These are phyloP conservation scores for Plantago ovata DNA, from an alignment of 257 asterid species.

Conservation along the genomic window DNA sequence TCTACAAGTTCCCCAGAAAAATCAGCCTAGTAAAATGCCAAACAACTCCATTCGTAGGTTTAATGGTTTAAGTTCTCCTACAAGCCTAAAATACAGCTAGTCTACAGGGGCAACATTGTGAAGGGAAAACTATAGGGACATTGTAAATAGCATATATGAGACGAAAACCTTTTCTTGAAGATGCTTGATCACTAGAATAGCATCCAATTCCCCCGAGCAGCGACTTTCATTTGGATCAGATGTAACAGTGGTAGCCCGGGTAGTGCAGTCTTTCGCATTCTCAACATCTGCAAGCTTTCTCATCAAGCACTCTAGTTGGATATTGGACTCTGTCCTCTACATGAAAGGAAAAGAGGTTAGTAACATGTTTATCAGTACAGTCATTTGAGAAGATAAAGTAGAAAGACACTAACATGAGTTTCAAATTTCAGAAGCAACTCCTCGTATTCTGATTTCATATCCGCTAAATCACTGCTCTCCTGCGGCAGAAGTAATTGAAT, in stretches of 20 bases:
- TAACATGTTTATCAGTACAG: conserved; percentile 11
- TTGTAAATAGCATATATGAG: conserved; percentile 16
- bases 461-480: conserved; percentile 49
- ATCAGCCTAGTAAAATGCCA: conserved; percentile 2
- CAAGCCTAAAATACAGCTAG: neutral
- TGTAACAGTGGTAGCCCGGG: conserved; percentile 19
- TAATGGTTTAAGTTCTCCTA: too few relatives aligned
- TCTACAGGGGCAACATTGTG: neutral
- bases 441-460: conserved; percentile 61
- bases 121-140: conserved; percentile 4
- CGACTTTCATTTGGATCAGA: conserved; percentile 32
- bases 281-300: conserved; percentile 53
- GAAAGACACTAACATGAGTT: conserved; percentile 62
- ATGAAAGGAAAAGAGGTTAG: conserved; percentile 21
- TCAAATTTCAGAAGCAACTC: conserved; percentile 63
- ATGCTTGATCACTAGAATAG: conserved; percentile 68
- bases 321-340: conserved; percentile 59
- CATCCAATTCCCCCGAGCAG: conserved; percentile 50
- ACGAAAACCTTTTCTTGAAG: conserved; percentile 82
- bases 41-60: neutral
- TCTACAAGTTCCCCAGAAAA: neutral
- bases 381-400: conserved; percentile 17
- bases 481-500: conserved; percentile 33
- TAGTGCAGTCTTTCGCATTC: conserved; percentile 34
- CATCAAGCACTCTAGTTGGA: conserved; percentile 58